A percentile compares a stretch with the other conserved stretches of the same genome.
Conservation (phyloP, 306 rosid species). For the Psophocarpus tetragonolobus region DNA sequence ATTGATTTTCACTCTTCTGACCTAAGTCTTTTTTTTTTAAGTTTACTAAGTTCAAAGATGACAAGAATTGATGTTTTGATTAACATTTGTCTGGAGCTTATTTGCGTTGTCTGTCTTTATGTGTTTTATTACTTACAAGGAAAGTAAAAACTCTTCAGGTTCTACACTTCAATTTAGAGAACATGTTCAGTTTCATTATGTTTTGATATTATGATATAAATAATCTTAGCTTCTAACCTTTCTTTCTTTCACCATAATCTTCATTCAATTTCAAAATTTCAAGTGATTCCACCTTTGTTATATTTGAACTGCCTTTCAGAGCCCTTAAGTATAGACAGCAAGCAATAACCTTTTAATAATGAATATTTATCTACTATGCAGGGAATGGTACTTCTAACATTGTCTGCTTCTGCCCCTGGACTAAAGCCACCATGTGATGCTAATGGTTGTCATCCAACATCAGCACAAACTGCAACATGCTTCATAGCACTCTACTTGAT, state of each 20-base stretch:
- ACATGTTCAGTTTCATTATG: background rate
- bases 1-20: background rate
- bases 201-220: background rate
- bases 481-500: slow-evolving; percentile 72
- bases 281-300: background rate
- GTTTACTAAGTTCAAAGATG: background rate
- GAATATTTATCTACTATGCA: slow-evolving; percentile 22
- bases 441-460: slow-evolving; percentile 53
- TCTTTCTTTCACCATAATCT: background rate
- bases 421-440: slow-evolving; percentile 57
- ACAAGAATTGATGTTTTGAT: background rate
- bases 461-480: slow-evolving; percentile 47
- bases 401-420: slow-evolving; percentile 66
- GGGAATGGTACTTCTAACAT: slow-evolving; percentile 67
- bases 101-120: background rate
- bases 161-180: background rate
- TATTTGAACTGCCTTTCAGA: background rate
- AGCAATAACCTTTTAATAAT: background rate
- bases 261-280: background rate
- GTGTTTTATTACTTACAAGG: background rate
- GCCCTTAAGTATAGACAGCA: background rate
- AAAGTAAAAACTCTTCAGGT: background rate
- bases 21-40: background rate
- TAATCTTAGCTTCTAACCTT: background rate
- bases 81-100: background rate